A percentile compares a stretch with the other conserved stretches of the same genome.
These are phyloP conservation scores for Penicillium palitans DNA, from an alignment of 2,329 filamentous ascomycete species.

Conservation along the genomic window DNA sequence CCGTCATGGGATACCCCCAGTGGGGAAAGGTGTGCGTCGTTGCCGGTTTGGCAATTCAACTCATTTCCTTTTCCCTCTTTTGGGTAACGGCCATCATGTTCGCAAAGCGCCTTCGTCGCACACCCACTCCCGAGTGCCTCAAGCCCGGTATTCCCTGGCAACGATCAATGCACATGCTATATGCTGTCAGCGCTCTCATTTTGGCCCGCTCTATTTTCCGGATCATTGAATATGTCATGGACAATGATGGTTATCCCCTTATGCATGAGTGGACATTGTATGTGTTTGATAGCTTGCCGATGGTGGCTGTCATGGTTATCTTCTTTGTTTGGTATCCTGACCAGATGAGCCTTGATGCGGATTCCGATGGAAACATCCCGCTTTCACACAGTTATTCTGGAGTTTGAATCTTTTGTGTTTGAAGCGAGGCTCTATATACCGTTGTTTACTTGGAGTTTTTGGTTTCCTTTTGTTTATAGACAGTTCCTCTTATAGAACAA, in stretches of 20 bases:
- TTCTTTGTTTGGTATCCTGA: constrained; percentile 19
- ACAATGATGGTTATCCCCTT: constrained; percentile 44
- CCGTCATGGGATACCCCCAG: constrained; percentile 22
- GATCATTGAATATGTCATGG: constrained; percentile 52
- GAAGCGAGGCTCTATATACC: neutral
- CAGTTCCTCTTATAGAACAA: neutral
- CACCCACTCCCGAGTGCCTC: constrained; percentile 12
- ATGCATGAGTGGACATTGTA: constrained; percentile 47
- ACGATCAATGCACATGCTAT: constrained; percentile 21
- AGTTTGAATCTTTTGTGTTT: neutral
- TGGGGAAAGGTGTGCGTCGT: constrained; percentile 21
- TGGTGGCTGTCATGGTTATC: constrained; percentile 30
- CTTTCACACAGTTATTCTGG: constrained; percentile 1
- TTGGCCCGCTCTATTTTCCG: constrained; percentile 50
- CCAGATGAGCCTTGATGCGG: neutral
- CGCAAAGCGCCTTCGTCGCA: constrained; percentile 19
- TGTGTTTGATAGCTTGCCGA: constrained; percentile 47
- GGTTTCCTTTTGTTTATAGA: neutral
- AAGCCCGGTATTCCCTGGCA: constrained; percentile 13
- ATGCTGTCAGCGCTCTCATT: constrained; percentile 36
- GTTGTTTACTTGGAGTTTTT: neutral
- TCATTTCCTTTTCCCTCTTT: constrained; percentile 31
- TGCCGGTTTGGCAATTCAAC: constrained; percentile 29
- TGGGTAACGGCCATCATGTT: constrained; percentile 26
- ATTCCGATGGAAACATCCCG: neutral